phyloP scores from a whole-genome alignment of 208 protist genomes.

The Leishmania major region DNA sequence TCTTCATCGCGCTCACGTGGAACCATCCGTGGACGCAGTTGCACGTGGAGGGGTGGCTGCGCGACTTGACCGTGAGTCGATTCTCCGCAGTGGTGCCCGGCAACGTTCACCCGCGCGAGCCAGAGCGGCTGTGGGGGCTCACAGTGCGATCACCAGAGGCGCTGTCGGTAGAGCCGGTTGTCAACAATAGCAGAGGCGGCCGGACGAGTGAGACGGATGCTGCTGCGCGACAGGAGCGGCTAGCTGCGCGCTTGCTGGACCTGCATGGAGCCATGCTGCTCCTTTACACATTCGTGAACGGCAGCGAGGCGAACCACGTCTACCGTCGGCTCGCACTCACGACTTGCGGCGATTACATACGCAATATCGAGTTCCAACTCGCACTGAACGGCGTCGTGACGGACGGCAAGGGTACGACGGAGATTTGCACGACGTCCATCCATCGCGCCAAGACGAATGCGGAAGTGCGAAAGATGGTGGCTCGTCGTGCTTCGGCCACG shows the following conservation, averaged over 20 bases:
- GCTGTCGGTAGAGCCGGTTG: background rate
- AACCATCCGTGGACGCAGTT: constrained; percentile 15
- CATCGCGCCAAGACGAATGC: constrained; percentile 24
- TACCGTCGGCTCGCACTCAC: constrained; percentile 34
- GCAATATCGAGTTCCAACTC: constrained; percentile 18
- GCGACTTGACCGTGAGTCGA: background rate
- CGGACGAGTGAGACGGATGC: background rate
- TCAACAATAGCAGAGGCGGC: background rate
- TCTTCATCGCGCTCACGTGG: constrained; percentile 20
- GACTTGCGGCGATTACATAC: constrained; percentile 17
- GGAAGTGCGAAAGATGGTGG: constrained; percentile 6
- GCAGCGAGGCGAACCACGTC: constrained; percentile 77
- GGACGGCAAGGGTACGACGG: constrained; percentile 22
- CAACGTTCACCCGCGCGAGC: constrained; percentile 19
- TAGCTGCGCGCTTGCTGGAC: constrained; percentile 11
- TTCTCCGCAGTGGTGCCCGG: constrained; percentile 20
- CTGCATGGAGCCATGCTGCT: constrained; percentile 74
- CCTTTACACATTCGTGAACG: constrained; percentile 97
- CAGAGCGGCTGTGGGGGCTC: constrained; percentile 11
- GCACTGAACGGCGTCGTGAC: constrained; percentile 15
- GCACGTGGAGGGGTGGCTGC: constrained; percentile 11
- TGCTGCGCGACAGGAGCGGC: background rate
- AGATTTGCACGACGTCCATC: constrained; percentile 25
- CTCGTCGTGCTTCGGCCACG: background rate
- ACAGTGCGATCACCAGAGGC: background rate